Percentiles rank a stretch among this genome's conserved stretches.
phyloP scores from a whole-genome alignment of 1,284 basidiomycete genomes.

The Athelia psychrophila region DNA sequence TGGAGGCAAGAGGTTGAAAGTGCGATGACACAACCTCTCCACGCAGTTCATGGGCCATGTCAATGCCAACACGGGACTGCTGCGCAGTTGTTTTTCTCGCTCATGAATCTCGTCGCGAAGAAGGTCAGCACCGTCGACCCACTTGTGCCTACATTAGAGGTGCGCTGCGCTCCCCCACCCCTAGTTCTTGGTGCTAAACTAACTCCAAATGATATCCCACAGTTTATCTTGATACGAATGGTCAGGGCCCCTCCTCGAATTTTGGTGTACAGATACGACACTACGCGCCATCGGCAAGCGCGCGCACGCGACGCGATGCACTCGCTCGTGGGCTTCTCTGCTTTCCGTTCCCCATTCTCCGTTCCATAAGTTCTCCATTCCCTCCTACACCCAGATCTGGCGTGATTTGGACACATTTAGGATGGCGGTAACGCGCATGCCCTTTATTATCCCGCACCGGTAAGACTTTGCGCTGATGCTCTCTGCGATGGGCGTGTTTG shows the following conservation, averaged over 20 bases:
- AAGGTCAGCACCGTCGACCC: constrained; percentile 54
- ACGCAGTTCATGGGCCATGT: neutral
- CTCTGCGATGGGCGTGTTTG: constrained; percentile 50
- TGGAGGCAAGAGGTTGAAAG: no score
- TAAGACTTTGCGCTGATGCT: constrained; percentile 44
- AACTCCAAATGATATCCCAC: neutral
- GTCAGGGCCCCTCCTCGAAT: constrained; percentile 17
- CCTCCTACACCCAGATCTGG: no score
- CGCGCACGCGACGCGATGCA: constrained; percentile 73
- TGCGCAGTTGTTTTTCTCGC: constrained; percentile 64
- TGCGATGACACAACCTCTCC: neutral
- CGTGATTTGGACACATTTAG: no score
- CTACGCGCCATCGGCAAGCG: constrained; percentile 73
- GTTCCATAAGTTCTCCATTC: no score
- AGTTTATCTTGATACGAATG: constrained; percentile 39
- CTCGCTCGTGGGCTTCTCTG: constrained; percentile 66
- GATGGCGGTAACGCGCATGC: constrained; percentile 39
- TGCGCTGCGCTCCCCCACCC: constrained; percentile 29
- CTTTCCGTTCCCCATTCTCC: constrained; percentile 25
- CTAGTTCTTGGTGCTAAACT: neutral
- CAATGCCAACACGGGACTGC: constrained; percentile 54
- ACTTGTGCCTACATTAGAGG: constrained; percentile 57
- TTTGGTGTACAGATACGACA: constrained; percentile 57
- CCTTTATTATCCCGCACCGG: constrained; percentile 44
- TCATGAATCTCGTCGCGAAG: constrained; percentile 64